phyloP scores from a whole-genome alignment of 1,284 basidiomycete species.

The Puccinia novopanici region DNA sequence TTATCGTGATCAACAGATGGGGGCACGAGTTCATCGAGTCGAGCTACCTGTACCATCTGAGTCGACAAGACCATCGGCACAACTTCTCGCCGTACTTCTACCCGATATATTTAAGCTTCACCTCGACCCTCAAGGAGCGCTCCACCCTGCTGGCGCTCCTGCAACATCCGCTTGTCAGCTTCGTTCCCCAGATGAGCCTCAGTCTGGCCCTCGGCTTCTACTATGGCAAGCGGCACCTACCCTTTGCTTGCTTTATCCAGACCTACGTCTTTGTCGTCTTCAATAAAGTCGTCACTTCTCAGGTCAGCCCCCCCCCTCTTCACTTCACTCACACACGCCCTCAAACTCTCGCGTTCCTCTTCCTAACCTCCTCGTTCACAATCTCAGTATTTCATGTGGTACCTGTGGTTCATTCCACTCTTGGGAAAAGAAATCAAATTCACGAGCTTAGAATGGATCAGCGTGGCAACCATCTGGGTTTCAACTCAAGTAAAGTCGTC shows the following conservation, averaged over 20 bases:
- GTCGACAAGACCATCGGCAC: constrained; percentile 89
- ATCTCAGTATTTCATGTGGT: constrained; percentile 96
- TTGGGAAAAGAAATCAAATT: constrained; percentile 66
- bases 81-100: constrained; percentile 99
- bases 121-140: background rate
- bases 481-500: constrained; percentile 65
- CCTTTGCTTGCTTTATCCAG: constrained; percentile 86
- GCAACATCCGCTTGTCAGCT: constrained; percentile 56
- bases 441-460: constrained; percentile 64
- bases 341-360: background rate
- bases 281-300: constrained; percentile 98
- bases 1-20: constrained; percentile 65
- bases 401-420: constrained; percentile 83
- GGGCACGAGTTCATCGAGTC: constrained; percentile 87
- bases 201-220: constrained; percentile 71
- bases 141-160: constrained; percentile 52
- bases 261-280: constrained; percentile 87
- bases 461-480: constrained; percentile 70
- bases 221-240: constrained; percentile 67
- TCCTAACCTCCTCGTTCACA: background rate
- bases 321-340: background rate
- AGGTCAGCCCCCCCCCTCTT: constrained; percentile 65
- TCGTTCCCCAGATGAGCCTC: constrained; percentile 71
- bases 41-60: constrained; percentile 89
- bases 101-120: constrained; percentile 73